A percentile compares a stretch with the other conserved stretches of the same genome.
These are phyloP conservation scores for Tuber aestivum DNA, from an alignment of 495 filamentous ascomycete genomes.

Conservation along the genomic window DNA sequence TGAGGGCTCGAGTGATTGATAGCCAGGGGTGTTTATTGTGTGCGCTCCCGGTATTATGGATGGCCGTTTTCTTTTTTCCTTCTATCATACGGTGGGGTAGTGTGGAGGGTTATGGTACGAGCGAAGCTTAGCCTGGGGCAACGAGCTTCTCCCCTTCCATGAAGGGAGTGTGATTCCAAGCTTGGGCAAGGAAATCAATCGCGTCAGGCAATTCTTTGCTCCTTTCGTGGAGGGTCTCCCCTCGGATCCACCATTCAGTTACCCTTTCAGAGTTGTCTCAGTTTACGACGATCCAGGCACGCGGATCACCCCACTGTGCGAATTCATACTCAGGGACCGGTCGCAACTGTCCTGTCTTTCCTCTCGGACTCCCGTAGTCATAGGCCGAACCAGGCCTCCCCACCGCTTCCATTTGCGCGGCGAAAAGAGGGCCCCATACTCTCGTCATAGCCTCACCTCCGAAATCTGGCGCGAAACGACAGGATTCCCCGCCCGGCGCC, in stretches of 20 bases:
- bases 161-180: not conserved
- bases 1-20: not conserved
- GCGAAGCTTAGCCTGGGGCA: not conserved
- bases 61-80: not conserved
- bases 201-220: not conserved
- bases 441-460: too few relatives aligned
- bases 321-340: not conserved
- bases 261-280: not conserved
- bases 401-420: not conserved
- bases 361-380: not conserved
- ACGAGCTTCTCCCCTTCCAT: not conserved
- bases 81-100: too few relatives aligned
- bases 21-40: not conserved
- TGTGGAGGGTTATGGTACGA: not conserved
- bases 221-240: not conserved
- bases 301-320: not conserved
- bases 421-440: not conserved
- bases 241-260: not conserved
- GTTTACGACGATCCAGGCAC: not conserved
- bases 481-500: not conserved
- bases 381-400: not conserved
- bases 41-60: not conserved
- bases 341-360: not conserved
- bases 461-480: not conserved
- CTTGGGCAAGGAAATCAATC: not conserved